phyloP scores from a whole-genome alignment of 1,284 basidiomycete species.

The Sporisorium graminicola region DNA sequence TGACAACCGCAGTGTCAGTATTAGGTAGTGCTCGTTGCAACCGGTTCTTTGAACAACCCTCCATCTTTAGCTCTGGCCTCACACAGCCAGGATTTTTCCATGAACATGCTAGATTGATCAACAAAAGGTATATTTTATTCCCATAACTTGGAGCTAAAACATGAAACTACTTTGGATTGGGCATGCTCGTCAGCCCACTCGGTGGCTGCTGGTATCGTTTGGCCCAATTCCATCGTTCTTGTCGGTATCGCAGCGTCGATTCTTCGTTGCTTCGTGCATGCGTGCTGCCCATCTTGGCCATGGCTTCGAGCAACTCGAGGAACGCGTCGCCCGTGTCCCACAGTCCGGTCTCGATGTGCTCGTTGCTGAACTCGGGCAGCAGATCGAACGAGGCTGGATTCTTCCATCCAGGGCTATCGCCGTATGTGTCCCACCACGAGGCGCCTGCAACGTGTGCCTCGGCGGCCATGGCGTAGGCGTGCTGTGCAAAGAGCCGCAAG shows the following conservation, averaged over 20 bases:
- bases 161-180: constrained; percentile 30
- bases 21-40: too few species aligned
- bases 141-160: too few species aligned
- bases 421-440: constrained; percentile 38
- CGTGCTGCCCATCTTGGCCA: constrained; percentile 55
- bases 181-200: constrained; percentile 37
- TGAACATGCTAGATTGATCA: background rate
- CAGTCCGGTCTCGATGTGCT: constrained; percentile 43
- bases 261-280: constrained; percentile 49
- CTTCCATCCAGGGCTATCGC: constrained; percentile 43
- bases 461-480: constrained; percentile 58
- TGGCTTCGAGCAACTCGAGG: constrained; percentile 46
- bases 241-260: constrained; percentile 41
- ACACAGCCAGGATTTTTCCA: background rate
- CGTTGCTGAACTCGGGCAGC: constrained; percentile 35
- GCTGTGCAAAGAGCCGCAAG: constrained; percentile 51
- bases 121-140: too few species aligned
- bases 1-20: too few species aligned
- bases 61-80: too few species aligned
- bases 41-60: too few species aligned
- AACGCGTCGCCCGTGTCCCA: constrained; percentile 56
- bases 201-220: constrained; percentile 41
- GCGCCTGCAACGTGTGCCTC: constrained; percentile 48
- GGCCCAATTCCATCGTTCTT: constrained; percentile 51
- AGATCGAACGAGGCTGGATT: constrained; percentile 42